These are phyloP conservation scores for Ceriops zippeliana DNA, from an alignment of 345 rosid genomes.

Conservation along the genomic window DNA sequence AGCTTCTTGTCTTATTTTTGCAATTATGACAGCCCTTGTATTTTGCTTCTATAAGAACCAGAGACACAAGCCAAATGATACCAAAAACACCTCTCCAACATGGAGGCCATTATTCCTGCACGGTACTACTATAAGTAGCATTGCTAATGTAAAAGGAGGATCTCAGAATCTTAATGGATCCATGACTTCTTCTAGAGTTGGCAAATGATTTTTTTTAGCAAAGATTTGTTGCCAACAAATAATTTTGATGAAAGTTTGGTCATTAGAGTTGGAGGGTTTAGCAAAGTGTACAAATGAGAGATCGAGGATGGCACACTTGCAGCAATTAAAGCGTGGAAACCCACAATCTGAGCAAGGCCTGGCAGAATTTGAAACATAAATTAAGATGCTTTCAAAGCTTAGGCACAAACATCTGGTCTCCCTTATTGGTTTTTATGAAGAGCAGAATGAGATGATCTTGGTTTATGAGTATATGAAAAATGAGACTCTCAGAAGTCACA, in stretches of 20 bases:
- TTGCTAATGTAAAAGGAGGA: slow-evolving; percentile 54
- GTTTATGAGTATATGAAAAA: slow-evolving; percentile 93
- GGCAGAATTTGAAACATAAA: slow-evolving; percentile 81
- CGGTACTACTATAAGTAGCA: slow-evolving; percentile 38
- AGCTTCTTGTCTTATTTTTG: slow-evolving; percentile 42
- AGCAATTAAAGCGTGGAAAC: slow-evolving; percentile 86
- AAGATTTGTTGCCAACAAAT: slow-evolving; percentile 76
- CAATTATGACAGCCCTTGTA: slow-evolving; percentile 18
- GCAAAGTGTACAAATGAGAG: slow-evolving; percentile 81
- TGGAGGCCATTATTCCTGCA: slow-evolving; percentile 71
- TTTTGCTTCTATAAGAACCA: slow-evolving; percentile 42
- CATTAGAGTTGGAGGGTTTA: slow-evolving; percentile 86
- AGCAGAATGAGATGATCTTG: slow-evolving; percentile 84
- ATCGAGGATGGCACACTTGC: slow-evolving; percentile 64
- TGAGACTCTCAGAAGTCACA: slow-evolving; percentile 80
- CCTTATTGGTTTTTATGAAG: slow-evolving; percentile 85
- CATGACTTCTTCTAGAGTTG: slow-evolving; percentile 40
- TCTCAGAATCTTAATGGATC: slow-evolving; percentile 33
- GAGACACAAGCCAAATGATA: slow-evolving; percentile 31
- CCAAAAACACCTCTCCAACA: slow-evolving; percentile 44
- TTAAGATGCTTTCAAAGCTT: slow-evolving; percentile 81
- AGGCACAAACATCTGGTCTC: slow-evolving; percentile 90
- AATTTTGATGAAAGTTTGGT: slow-evolving; percentile 73
- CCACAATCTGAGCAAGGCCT: slow-evolving; percentile 94
- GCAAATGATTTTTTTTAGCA: slow-evolving; percentile 59